Conservation (phyloP, 176 grass and related monocot species). For the Rhynchospora tenuis region DNA sequence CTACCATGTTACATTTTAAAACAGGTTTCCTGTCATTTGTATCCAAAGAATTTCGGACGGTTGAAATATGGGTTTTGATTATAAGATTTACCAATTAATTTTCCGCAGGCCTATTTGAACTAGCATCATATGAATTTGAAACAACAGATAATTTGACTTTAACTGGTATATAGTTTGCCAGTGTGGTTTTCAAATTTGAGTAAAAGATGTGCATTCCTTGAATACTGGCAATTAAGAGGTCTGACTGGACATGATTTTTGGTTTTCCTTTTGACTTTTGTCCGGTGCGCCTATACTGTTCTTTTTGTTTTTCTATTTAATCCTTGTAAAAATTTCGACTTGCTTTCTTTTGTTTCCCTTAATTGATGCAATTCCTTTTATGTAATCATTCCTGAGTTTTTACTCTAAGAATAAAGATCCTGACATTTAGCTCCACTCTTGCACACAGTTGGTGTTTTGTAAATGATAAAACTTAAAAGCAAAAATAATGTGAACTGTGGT, state of each 20-base stretch:
- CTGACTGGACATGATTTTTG: background rate
- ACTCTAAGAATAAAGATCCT: background rate
- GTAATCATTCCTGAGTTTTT: background rate
- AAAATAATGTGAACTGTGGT: background rate
- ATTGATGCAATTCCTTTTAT: background rate
- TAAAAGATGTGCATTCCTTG: background rate
- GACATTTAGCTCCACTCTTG: background rate
- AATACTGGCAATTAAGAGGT: background rate
- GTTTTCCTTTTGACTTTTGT: background rate
- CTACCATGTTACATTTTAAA: background rate
- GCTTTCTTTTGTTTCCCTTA: background rate
- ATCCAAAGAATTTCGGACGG: background rate
- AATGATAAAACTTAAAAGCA: background rate
- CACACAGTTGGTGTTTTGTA: background rate
- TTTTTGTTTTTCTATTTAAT: background rate
- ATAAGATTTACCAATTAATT: background rate
- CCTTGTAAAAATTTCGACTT: background rate
- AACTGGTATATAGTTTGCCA: background rate
- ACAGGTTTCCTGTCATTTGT: background rate
- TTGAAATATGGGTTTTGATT: background rate
- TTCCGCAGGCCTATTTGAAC: background rate
- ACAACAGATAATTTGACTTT: background rate
- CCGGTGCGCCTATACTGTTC: too few relatives aligned
- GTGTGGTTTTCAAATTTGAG: background rate
- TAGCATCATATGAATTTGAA: background rate